A percentile compares a stretch with the other conserved stretches of the same genome.
phyloP scores from a whole-genome alignment of 2,329 filamentous ascomycete species.

The Colletotrichum incanum region DNA sequence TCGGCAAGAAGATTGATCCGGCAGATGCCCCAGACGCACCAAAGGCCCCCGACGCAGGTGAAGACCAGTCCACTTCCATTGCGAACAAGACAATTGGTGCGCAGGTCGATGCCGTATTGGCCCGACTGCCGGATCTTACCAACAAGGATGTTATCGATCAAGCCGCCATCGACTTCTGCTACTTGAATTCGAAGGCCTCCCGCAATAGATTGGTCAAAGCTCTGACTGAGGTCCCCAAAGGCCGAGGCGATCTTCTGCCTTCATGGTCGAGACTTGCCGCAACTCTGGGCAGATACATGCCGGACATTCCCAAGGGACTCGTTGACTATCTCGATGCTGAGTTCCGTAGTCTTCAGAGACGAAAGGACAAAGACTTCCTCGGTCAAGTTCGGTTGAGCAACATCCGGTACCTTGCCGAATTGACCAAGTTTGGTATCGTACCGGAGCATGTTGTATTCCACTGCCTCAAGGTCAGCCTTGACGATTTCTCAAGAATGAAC shows the following conservation, averaged over 20 bases:
- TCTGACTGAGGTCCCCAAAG: slow-evolving; percentile 94
- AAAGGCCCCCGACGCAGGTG: slow-evolving; percentile 70
- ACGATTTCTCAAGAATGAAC: slow-evolving; percentile 99
- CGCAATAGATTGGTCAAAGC: slow-evolving; percentile 94
- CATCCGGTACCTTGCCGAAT: slow-evolving; percentile 95
- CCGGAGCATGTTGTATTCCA: slow-evolving; percentile 99
- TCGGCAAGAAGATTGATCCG: slow-evolving; percentile 80
- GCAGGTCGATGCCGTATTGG: slow-evolving; percentile 91
- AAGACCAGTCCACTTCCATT: slow-evolving; percentile 94
- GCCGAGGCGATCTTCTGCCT: slow-evolving; percentile 90
- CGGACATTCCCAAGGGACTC: slow-evolving; percentile 92
- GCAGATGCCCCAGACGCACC: slow-evolving; percentile 63
- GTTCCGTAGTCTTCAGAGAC: slow-evolving; percentile 94
- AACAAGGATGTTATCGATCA: slow-evolving; percentile 94
- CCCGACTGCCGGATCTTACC: slow-evolving; percentile 90
- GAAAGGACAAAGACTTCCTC: slow-evolving; percentile 97
- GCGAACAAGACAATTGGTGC: slow-evolving; percentile 98
- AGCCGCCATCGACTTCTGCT: slow-evolving; percentile 96
- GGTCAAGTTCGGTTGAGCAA: slow-evolving; percentile 95
- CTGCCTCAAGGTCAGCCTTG: slow-evolving; percentile 95
- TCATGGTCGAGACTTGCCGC: slow-evolving; percentile 94
- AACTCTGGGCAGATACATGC: slow-evolving; percentile 93
- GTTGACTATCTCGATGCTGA: slow-evolving; percentile 96
- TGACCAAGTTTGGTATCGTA: slow-evolving; percentile 98
- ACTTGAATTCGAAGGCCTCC: slow-evolving; percentile 97